Evolutionary conservation across 228 moss, liverwort and hornwort genomes (phyloP).

Genomic region (Sphagnum magellanicum): DNA sequence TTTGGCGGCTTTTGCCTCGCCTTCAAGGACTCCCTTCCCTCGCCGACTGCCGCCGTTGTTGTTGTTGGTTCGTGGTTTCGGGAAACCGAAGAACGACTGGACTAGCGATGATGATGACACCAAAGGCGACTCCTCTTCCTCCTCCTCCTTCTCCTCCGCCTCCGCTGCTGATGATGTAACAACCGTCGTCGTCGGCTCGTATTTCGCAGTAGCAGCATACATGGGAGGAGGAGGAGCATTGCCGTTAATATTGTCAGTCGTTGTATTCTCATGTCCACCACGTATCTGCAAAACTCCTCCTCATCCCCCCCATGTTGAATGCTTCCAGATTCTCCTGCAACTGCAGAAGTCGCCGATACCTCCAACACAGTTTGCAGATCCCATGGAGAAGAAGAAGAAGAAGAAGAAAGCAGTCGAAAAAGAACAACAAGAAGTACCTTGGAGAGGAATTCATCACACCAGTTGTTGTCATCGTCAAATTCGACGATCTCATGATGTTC

Average conservation of each 20-base stretch:
- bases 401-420: conserved; percentile 19
- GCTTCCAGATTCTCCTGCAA: neutral
- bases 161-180: conserved; percentile 3
- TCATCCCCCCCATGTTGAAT: neutral
- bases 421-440: conserved; percentile 1
- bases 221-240: neutral
- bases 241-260: too few relatives aligned
- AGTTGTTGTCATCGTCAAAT: conserved; percentile 35
- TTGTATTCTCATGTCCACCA: neutral
- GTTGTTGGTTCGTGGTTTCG: conserved; percentile 19
- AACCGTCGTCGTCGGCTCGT: neutral
- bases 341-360: neutral
- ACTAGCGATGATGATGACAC: conserved; percentile 26
- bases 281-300: neutral
- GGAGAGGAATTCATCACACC: conserved; percentile 15
- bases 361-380: neutral
- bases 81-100: conserved; percentile 35
- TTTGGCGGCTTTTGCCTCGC: too few relatives aligned
- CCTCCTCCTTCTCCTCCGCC: neutral
- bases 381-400: neutral
- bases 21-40: neutral
- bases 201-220: conserved; percentile 13
- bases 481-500: conserved; percentile 13
- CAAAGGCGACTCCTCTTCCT: conserved; percentile 5
- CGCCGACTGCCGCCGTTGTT: conserved; percentile 12